Percentiles rank a stretch among this genome's conserved stretches.
Conservation (phyloP, 2,329 filamentous ascomycete species). For the Fusarium sororula region DNA sequence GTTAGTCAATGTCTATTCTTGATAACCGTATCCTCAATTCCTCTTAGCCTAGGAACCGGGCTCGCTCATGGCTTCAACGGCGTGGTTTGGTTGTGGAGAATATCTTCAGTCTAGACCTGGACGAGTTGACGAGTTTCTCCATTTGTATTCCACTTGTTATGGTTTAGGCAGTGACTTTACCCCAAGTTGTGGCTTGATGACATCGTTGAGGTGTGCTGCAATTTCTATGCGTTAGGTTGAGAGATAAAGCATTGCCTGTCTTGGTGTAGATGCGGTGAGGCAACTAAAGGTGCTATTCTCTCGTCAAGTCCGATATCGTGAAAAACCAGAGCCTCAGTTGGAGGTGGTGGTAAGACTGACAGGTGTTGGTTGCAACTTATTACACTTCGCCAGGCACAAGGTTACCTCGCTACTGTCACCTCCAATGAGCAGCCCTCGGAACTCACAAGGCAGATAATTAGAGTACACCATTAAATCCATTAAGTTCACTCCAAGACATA, state of each 20-base stretch:
- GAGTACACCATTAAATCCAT: slow-evolving; percentile 5
- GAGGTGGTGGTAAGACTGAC: neutral
- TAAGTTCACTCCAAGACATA: slow-evolving; percentile 10
- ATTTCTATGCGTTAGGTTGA: neutral
- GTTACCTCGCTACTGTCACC: neutral
- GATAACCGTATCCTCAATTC: neutral
- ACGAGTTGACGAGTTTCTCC: slow-evolving; percentile 1
- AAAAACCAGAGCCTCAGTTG: neutral
- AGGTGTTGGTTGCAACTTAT: slow-evolving; percentile 18
- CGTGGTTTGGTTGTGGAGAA: slow-evolving; percentile 10
- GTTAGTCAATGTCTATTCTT: slow-evolving; percentile 18
- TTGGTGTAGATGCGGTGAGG: neutral
- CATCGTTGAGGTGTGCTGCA: neutral
- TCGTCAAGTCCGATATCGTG: neutral
- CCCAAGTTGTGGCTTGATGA: slow-evolving; percentile 20
- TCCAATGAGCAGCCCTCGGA: slow-evolving; percentile 14
- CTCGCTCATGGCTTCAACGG: slow-evolving; percentile 8
- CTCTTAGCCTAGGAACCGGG: neutral
- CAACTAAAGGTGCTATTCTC: neutral
- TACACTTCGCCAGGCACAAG: slow-evolving; percentile 23
- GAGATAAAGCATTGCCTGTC: neutral
- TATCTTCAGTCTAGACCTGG: slow-evolving; percentile 2
- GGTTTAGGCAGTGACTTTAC: slow-evolving; percentile 3
- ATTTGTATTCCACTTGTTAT: slow-evolving; percentile 23
- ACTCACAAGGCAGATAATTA: slow-evolving; percentile 5